phyloP scores from a whole-genome alignment of 2,329 filamentous ascomycete genomes.

The Penicillium polonicum region DNA sequence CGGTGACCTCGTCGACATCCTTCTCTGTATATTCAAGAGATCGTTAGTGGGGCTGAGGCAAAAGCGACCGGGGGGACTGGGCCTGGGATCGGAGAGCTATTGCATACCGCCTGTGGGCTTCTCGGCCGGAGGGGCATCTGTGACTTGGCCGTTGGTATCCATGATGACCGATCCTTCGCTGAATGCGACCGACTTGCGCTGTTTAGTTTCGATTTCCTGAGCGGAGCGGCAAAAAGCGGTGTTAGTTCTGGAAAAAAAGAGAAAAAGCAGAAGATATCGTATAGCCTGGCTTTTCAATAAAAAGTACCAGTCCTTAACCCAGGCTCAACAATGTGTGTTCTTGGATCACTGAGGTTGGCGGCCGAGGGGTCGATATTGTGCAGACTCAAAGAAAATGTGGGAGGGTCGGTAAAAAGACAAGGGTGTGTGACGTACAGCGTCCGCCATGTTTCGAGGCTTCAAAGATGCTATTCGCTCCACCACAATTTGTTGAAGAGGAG shows the following conservation, averaged over 20 bases:
- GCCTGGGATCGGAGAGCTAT: constrained; percentile 6
- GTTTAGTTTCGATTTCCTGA: constrained; percentile 56
- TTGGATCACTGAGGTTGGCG: constrained; percentile 22
- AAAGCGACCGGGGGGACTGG: constrained; percentile 40
- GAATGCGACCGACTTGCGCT: constrained; percentile 92
- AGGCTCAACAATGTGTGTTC: constrained; percentile 7
- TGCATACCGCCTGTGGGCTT: constrained; percentile 81
- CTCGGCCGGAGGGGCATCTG: constrained; percentile 69
- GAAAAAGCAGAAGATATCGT: constrained; percentile 9
- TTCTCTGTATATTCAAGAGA: constrained; percentile 46
- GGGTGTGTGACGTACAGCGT: constrained; percentile 45
- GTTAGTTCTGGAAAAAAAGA: constrained; percentile 28
- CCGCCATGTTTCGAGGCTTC: constrained; percentile 39
- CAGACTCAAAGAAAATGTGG: constrained; percentile 41
- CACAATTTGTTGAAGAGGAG: constrained; percentile 1
- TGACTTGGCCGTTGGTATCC: constrained; percentile 83
- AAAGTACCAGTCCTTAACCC: neutral
- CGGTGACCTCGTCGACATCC: constrained; percentile 64
- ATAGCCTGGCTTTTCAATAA: neutral
- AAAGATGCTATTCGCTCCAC: constrained; percentile 16
- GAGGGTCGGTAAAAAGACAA: constrained; percentile 39
- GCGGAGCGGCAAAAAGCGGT: constrained; percentile 21
- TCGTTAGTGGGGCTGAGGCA: constrained; percentile 20
- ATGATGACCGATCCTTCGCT: constrained; percentile 84
- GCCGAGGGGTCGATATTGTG: constrained; percentile 31